Evolutionary conservation across 306 rosid genomes (phyloP).

Genomic region (Ormosia emarginata): DNA sequence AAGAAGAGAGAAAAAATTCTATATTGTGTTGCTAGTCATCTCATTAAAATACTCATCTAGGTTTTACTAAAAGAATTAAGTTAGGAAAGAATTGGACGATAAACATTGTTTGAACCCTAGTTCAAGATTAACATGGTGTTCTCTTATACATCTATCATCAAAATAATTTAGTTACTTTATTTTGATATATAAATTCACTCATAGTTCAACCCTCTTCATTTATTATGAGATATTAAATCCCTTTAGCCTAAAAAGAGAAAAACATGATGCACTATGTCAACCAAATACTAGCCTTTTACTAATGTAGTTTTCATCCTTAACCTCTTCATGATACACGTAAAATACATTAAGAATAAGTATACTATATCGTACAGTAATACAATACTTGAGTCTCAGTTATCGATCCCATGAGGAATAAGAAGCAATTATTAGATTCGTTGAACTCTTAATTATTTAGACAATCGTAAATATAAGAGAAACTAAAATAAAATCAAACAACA

Average conservation of each 20-base stretch:
- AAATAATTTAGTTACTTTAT: not conserved
- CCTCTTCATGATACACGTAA: no score
- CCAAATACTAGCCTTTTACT: not conserved
- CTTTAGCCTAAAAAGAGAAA: not conserved
- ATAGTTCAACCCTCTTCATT: not conserved
- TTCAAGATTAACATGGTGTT: not conserved
- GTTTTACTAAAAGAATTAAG: no score
- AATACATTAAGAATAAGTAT: no score
- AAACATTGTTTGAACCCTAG: not conserved
- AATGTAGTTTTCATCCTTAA: not conserved
- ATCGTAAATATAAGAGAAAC: no score
- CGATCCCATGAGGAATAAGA: no score
- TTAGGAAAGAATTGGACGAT: not conserved
- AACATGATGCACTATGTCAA: not conserved
- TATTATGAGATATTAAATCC: not conserved
- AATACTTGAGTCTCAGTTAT: no score
- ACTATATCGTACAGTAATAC: no score
- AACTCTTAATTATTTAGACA: no score
- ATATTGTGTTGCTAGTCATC: not conserved
- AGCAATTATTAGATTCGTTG: no score
- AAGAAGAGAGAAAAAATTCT: not conserved
- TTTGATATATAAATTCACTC: not conserved
- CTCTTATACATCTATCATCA: not conserved
- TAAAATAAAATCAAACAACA: no score
- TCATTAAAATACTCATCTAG: not conserved